Evolutionary conservation across 1,284 basidiomycete genomes (phyloP), one percentile per base, ranked within the genome.

Genomic region (Pholiota adiposa): DNA sequence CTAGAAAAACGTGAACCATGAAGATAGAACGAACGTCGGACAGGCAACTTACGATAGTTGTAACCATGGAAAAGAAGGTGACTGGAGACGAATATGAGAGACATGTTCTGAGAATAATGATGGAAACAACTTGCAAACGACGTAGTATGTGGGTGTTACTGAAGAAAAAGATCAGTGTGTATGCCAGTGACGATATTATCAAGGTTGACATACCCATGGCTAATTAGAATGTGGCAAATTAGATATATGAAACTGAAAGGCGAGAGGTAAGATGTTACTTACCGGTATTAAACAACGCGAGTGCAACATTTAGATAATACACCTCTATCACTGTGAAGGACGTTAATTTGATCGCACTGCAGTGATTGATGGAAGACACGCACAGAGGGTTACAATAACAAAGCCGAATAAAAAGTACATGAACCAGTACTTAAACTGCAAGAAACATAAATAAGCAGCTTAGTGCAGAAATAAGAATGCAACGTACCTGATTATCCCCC

Each of bases 271-370:
- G n/a, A 54, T 49, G 36, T 49, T 40, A 43, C 83, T 71, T 70
- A 84, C 90, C 89, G 58, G 92, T 94, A 75, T 98, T 98, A 83
- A 96, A 98, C 44, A 98, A 79, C 67, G 96, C 97, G 61, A 99
- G 87, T 19, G 97, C 97, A 70, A 96, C 92, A 79, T 98, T 99
- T 65, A 98, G 84, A 77, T 96, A 98, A 77, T 93, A 97, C 72
- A 98, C 94, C 75, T 98, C 94, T 61, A 90, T 89, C 54, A 96
- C 89, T 87, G 73, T 46, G 59, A 14, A 31, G 1, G 21, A 4
- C 7, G 57, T 34, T 69, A 71, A 74, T 18, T 58, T 64, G 14
- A 18, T 63, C 60, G 50, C 12, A 34, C 49, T 41, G 21, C 18
- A 31, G 40, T 18, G 33, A 56, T 18, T 40, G 6, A n/a, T 29